Base-by-base conservation (phyloP, 2,329 filamentous ascomycete species). In the Exutisphaerella laricina region DNA sequence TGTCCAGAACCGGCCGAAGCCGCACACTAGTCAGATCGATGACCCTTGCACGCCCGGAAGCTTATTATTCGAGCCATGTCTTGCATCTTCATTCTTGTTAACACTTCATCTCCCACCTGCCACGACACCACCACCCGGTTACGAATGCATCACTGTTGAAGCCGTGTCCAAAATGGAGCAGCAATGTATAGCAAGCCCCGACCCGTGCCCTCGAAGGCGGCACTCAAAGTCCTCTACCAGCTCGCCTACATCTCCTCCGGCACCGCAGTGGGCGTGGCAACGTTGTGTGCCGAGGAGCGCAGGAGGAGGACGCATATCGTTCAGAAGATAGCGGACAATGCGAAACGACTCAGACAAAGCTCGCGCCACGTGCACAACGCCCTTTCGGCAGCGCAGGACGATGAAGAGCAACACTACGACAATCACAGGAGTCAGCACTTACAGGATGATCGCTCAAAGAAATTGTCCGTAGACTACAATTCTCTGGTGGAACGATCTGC, bases 201-300 rank as follows among this genome's bases (percentile, higher is more conserved):
- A 48, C 61, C 57, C 33, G 59, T 60, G 38, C 63, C 64, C 35
- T 65, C 63, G 13, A 57, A 55, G 41, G 60, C 53, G 21, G 59
- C 62, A 32, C 60, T 65, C 35, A 54, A 56, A 36, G 43, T 61
- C 34, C 58, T 66, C 30, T 61, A 61, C 44, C 62, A 65, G 44
- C 61, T 66, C 45, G 64, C 62, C 20, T 66, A 65, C 51, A 63
- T 64, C 40, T 62, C 61, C 10, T 65, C 62, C 29, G 64, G 63
- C 23, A 61, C 62, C n/a, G 62, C 57, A 5, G 57, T 58, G 5
- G 63, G 61, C 21, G 51, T 61, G 9, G 62, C 55, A 5, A 53
- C 59, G n/a, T 32, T 66, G 4, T 59, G 62, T 43, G 55, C 60
- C 7, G 64, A 66, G 45, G 62, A 65, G 49, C 53, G 61, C 28